Evolutionary conservation across 176 grass and related monocot species (phyloP), one percentile per base, ranked within the genome.

Genomic region (Otatea glauca): DNA sequence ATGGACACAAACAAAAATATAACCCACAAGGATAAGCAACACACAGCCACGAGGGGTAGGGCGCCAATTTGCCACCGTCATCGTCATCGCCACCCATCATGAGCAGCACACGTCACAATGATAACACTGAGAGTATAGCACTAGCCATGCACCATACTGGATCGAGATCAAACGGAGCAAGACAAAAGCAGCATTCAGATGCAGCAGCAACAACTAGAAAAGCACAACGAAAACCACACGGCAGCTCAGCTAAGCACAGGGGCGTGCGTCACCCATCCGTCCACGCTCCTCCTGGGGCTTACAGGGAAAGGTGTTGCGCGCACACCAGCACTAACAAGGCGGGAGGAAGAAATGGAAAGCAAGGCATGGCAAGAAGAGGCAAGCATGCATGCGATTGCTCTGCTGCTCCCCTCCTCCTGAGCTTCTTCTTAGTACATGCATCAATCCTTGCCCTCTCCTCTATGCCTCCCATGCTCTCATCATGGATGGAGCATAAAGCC

Each of bases 401-500:
- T 75, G 29, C 29, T 67, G 70, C 21, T 66, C 69, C 68, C 1
- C 29, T 20, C 29, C 48, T 68, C 60, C 51, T 79, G 75, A n/a
- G n/a, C n/a, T n/a, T n/a, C n/a, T n/a, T n/a, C n/a, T 66, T 65
- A 35, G 61, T 43, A 51, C 69, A 65, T 25, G 48, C 47, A 66
- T 64, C 62, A 21, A 50, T 64, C n/a, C 32, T 65, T 50, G 15
- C 17, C 13, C 24, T 37, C 50, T 60, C 5, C 24, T 14, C 74
- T 58, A 17, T 39, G n/a, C 7, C 45, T 55, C 54, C 77, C 87
- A 94, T 94, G 84, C 86, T 62, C 74, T 89, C 89, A 92, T 92
- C 65, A 91, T 92, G 89, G 65, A 81, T 65, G 88, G 75, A 86
- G 83, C 84, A 83, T 89, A 92, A 85, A 90, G 88, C 88, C 85